phyloP scores from a whole-genome alignment of 768 basidiomycete genomes.

The Panaeolus papilionaceus region DNA sequence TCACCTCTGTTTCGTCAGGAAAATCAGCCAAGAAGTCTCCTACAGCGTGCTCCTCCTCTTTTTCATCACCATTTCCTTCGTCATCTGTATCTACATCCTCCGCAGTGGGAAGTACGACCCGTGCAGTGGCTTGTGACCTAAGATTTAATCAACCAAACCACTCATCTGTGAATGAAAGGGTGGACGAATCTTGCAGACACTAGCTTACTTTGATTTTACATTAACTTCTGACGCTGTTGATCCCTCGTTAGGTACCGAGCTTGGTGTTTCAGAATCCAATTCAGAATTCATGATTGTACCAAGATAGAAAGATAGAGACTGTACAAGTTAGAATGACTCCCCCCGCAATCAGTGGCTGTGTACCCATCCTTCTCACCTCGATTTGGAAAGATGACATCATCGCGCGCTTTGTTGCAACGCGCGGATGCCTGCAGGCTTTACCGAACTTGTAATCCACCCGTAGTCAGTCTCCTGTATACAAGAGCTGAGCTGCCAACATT shows the following conservation, averaged over 20 bases:
- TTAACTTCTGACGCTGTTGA: neutral
- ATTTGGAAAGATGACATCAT: slow-evolving; percentile 11
- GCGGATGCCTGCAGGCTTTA: neutral
- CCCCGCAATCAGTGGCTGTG: slow-evolving; percentile 2
- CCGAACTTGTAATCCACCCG: neutral
- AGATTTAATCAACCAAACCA: neutral
- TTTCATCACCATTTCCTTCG: slow-evolving; percentile 46
- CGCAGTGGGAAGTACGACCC: slow-evolving; percentile 54
- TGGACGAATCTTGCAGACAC: neutral
- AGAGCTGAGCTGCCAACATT: neutral
- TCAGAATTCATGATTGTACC: neutral
- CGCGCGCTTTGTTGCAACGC: neutral
- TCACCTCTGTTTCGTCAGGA: slow-evolving; percentile 85
- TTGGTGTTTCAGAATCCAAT: neutral
- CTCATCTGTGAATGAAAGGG: neutral
- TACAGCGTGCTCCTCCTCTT: slow-evolving; percentile 52
- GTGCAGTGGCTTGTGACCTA: slow-evolving; percentile 34
- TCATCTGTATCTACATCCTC: slow-evolving; percentile 51
- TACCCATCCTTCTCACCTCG: neutral
- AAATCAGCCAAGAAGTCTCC: slow-evolving; percentile 78
- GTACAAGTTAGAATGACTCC: neutral
- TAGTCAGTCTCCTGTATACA: neutral
- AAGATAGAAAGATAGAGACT: neutral
- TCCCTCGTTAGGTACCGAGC: neutral
- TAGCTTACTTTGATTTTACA: neutral